Conservation (phyloP, 2,329 filamentous ascomycete species). For the Xylariomycetidae sp. region DNA sequence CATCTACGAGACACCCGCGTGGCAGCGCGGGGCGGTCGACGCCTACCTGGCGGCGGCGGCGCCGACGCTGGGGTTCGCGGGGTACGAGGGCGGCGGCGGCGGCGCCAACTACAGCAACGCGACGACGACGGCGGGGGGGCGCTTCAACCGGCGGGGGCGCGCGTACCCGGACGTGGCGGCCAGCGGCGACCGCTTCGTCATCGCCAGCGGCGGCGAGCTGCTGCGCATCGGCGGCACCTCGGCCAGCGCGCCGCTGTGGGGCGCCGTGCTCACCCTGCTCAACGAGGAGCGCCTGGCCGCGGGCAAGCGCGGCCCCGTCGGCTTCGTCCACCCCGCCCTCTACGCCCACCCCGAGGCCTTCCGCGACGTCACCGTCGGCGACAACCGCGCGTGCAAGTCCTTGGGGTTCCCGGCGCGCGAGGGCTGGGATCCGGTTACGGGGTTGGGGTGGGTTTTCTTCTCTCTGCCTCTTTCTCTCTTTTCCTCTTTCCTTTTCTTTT, state of each 20-base stretch:
- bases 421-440: slow-evolving; percentile 35
- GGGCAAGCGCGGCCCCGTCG: slow-evolving; percentile 41
- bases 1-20: slow-evolving; percentile 8
- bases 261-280: slow-evolving; percentile 39
- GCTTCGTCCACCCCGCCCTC: slow-evolving; percentile 45
- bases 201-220: slow-evolving; percentile 28
- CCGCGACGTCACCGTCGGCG: slow-evolving; percentile 33
- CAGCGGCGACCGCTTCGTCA: slow-evolving; percentile 30
- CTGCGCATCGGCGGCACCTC: slow-evolving; percentile 43
- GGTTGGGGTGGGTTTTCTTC: slow-evolving; percentile 26
- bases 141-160: slow-evolving; percentile 38
- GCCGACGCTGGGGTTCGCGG: slow-evolving; percentile 18
- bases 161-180: slow-evolving; percentile 45
- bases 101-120: slow-evolving; percentile 30
- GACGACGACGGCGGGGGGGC: slow-evolving; percentile 25
- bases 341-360: slow-evolving; percentile 37
- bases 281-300: slow-evolving; percentile 42
- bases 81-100: slow-evolving; percentile 26
- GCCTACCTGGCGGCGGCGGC: slow-evolving; percentile 7
- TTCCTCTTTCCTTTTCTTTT: too few species aligned
- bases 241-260: slow-evolving; percentile 42
- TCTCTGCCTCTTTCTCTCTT: too few species aligned
- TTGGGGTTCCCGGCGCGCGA: slow-evolving; percentile 35
- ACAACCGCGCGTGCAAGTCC: slow-evolving; percentile 30
- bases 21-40: slow-evolving; percentile 5